Evolutionary conservation across 768 basidiomycete genomes (phyloP), one percentile per base, ranked within the genome.

Genomic region (Suillus alpinus): DNA sequence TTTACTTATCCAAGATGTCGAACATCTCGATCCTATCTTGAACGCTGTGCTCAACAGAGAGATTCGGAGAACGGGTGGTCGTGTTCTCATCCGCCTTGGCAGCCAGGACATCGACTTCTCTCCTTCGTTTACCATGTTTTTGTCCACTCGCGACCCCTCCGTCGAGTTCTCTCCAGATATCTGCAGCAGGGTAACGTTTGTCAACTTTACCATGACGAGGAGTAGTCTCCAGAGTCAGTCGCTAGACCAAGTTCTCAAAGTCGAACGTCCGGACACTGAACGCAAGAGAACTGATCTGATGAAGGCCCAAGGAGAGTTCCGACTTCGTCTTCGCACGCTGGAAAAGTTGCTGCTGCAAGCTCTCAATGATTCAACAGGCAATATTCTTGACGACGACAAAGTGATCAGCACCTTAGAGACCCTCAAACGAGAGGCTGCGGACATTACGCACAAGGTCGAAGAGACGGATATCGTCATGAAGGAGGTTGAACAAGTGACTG

Each of bases 51-150:
- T 99, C 65, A 99, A 99, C 81, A 93, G 88, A 68, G 97, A 99
- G 76, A 93, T 98, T 56, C 84, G 95, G 40, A 85, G 95, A 31
- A 97, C 97, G 2, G 97, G 97, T 46, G 97, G 97, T 46, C 94
- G 97, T 73, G 95, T 98, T 14, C 85, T 98, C 43, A 97, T 99
- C 63, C 92, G 97, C 40, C 80, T 98, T 23, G 96, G 97, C 4
- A 98, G 83, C 70, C 97, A 99, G 77, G 97, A 99, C 66, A 98
- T 99, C 73, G 97, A 99, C 73, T 98, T 98, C 73, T 99, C 97
- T 0, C 97, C 97, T 6, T 89, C 97, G n/a, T 99, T 99, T 81
- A 97, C 94, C 6, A 95, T 99, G 94, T 99, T 99, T 86, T 82
- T 99, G 47, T 93, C 96, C 2, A 99, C 97, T 12, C 81, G 97